Base-by-base conservation (phyloP, 2,329 filamentous ascomycete genomes). In the Cercospora citrullina region DNA sequence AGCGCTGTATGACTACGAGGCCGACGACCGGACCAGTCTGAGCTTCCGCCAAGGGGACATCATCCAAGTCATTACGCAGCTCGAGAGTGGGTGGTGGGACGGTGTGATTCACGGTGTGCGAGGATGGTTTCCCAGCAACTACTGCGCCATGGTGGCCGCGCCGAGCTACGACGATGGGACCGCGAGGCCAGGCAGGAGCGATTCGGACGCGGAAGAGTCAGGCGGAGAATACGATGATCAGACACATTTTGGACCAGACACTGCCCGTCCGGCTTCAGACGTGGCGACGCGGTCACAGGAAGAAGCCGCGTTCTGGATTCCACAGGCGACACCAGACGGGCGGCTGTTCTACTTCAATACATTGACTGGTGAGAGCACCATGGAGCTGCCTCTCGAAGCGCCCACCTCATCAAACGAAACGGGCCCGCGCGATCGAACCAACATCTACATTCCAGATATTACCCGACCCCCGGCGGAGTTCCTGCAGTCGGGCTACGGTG, bases 61-160 rank as follows among this genome's bases (percentile, higher is more conserved):
- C 73, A 99, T 99, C 76, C 94, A 98, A 82, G 95, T 99, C 75
- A 94, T 99, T 75, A 99, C 95, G 63, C 94, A 97, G 82, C 86
- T 98, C 66, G 95, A 99, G 80, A 98, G 94, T 76, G 95, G 95
- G 66, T 99, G 95, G 95, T 99, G 95, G 95, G 95, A 99, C 82
- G 95, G 95, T 60, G 93, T 99, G 65, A 97, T 99, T 79, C 95
- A 97, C 77, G 93, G 94, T 68, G 91, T 97, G 74, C 90, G 95
- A 78, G 95, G 95, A 79, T 99, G 95, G 95, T 99, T 99, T 80
- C 95, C 95, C 42, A 98, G 94, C 85, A 99, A 99, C 80, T 99
- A 99, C 82, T 98, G 95, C 83, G 90, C 93, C 72, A 89, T 95
- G 71, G 91, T 98, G 75, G 87, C 89, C 68, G 89, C 89, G 74